Base-by-base conservation (phyloP, 331 rosid species). In the Erythrophleum ivorense region DNA sequence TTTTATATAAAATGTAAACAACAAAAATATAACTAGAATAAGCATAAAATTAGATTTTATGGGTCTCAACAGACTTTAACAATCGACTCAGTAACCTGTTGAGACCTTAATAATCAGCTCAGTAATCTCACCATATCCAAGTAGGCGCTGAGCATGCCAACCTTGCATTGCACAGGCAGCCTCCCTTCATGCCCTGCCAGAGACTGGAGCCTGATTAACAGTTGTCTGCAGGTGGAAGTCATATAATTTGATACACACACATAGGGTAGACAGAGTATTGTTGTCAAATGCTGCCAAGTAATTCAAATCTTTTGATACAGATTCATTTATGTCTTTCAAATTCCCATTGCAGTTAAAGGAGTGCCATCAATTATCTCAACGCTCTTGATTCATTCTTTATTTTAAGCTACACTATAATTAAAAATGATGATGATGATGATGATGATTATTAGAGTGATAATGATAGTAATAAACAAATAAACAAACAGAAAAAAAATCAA, bases 131-230 rank as follows among this genome's bases (percentile, higher is more conserved):
- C 94, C 89, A 16, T 86, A 88, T 83, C 94, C 96, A 79, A 90
- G 87, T 79, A 91, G 97, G 73, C 91, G 94, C 80, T 91, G 97
- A 36, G 97, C 88, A 89, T 91, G 93, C 97, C 97, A 93, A 88
- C 97, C 98, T 87, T 91, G 98, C 97, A 90, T 91, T 29, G 97
- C 97, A 77, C 97, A 97, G 60, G 94, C 94, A 57, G 29, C 29
- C 97, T 90, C 94, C 85, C 98, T 88, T 11, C 97, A 79, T 2
- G 98, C 97, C 87, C 98, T 91, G 62, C 98, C 97, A 75, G 98
- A 91, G 85, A 94, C 97, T 60, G 90, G 86, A 70, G 93, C 83
- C 83, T 91, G 29, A 76, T 86, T 86, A 82, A 81, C 87, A 81
- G 87, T 62, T 43, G 91, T 81, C 97, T 91, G 86, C 77, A 82